These are phyloP conservation scores for Alternaria metachromatica DNA, from an alignment of 2,329 filamentous ascomycete genomes.

Conservation along the genomic window DNA sequence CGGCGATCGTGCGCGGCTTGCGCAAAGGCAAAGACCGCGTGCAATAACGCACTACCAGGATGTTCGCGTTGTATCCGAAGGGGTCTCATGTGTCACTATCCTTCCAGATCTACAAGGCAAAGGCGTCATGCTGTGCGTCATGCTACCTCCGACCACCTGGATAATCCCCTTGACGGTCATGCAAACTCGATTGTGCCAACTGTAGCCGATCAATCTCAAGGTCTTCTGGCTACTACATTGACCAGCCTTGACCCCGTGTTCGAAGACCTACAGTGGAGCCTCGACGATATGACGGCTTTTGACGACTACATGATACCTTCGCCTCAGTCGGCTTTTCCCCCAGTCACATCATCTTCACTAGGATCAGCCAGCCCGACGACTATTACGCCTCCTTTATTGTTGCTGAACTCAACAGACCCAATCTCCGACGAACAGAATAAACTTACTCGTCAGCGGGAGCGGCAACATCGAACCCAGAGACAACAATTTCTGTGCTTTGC, in stretches of 20 bases:
- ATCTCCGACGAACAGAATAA: background rate
- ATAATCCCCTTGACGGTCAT: background rate
- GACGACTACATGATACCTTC: background rate
- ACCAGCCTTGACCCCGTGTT: background rate
- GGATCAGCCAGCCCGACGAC: background rate
- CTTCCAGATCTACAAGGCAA: background rate
- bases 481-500: background rate
- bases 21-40: slow-evolving; percentile 6
- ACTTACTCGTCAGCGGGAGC: background rate
- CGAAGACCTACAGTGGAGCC: background rate
- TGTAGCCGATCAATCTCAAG: background rate
- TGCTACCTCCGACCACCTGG: background rate
- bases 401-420: background rate
- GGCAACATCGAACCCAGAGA: background rate
- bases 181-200: background rate
- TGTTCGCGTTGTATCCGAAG: slow-evolving; percentile 7
- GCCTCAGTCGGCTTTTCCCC: background rate
- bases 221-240: background rate
- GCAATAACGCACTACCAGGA: background rate
- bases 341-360: background rate
- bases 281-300: background rate
- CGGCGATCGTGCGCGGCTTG: slow-evolving; percentile 9
- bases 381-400: background rate
- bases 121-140: background rate
- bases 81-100: background rate